A percentile compares a stretch with the other conserved stretches of the same genome.
These are phyloP conservation scores for Apiotrichum laibachii DNA, from an alignment of 1,284 basidiomycete species.

Conservation along the genomic window DNA sequence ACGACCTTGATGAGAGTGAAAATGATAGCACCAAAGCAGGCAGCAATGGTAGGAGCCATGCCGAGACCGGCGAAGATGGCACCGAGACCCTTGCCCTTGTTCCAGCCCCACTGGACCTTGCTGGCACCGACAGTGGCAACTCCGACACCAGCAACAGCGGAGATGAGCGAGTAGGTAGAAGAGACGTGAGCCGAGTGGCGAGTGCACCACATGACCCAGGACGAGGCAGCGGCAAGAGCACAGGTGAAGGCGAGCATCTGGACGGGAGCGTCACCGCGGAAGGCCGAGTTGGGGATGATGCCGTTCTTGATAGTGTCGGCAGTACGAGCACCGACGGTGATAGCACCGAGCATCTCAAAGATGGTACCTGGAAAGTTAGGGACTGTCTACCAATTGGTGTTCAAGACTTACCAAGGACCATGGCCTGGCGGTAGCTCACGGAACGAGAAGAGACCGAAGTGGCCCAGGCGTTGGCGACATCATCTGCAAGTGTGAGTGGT, in stretches of 20 bases:
- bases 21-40: constrained; percentile 50
- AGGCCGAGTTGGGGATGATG: constrained; percentile 50
- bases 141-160: constrained; percentile 55
- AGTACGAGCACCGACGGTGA: constrained; percentile 53
- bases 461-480: constrained; percentile 54
- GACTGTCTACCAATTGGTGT: too few relatives aligned
- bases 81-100: constrained; percentile 53
- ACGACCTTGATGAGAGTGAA: constrained; percentile 52
- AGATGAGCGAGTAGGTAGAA: constrained; percentile 53
- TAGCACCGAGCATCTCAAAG: constrained; percentile 54
- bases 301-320: constrained; percentile 56
- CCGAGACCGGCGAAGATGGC: constrained; percentile 53
- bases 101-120: constrained; percentile 56
- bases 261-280: constrained; percentile 53
- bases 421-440: constrained; percentile 53
- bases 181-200: constrained; percentile 53
- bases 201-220: constrained; percentile 54
- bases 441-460: constrained; percentile 55
- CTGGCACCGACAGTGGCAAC: constrained; percentile 52
- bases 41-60: constrained; percentile 49
- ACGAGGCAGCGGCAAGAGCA: constrained; percentile 49
- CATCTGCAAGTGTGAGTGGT: constrained; percentile 15
- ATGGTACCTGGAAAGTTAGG: constrained; percentile 28
- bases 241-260: constrained; percentile 55
- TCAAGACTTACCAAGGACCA: constrained; percentile 44